Conservation (phyloP, 2,329 filamentous ascomycete genomes). For the Lachnellula arida region DNA sequence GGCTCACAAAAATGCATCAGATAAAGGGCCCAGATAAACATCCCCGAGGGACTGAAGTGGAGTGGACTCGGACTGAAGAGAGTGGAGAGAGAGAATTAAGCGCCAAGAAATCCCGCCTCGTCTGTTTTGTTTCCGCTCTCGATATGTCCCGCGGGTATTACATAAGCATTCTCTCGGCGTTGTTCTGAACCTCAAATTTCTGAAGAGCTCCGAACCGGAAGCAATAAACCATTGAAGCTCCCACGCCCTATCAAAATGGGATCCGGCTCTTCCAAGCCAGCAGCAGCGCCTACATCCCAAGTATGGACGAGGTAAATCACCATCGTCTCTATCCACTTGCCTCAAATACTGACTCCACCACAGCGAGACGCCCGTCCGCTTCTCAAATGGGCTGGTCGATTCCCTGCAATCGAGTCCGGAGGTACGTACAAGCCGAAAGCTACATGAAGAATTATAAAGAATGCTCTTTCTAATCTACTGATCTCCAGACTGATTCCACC, state of each 20-base stretch:
- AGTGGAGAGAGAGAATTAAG: background rate
- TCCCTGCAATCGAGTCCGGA: constrained; percentile 79
- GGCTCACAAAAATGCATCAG: too few relatives aligned
- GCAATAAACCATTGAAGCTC: constrained; percentile 3
- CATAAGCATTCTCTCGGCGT: background rate
- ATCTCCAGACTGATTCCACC: constrained; percentile 73
- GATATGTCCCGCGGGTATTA: constrained; percentile 2
- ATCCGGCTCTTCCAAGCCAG: constrained; percentile 29
- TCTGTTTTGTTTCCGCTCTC: background rate
- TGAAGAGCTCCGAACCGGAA: constrained; percentile 8
- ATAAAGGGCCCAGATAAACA: too few relatives aligned
- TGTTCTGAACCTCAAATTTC: constrained; percentile 16
- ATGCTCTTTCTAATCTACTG: background rate
- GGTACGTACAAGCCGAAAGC: constrained; percentile 47
- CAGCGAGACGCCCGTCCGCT: constrained; percentile 59
- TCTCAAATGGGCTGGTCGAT: constrained; percentile 80
- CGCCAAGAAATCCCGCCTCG: background rate
- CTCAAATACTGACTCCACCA: constrained; percentile 5
- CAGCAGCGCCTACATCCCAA: constrained; percentile 23
- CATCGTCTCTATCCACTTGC: background rate
- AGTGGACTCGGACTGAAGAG: background rate
- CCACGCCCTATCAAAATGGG: constrained; percentile 25
- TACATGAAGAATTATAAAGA: constrained; percentile 1
- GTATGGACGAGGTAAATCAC: constrained; percentile 27
- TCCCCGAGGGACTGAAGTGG: too few relatives aligned